A percentile compares a stretch with the other conserved stretches of the same genome.
phyloP scores from a whole-genome alignment of 345 rosid species.

The Bruguiera sexangula region DNA sequence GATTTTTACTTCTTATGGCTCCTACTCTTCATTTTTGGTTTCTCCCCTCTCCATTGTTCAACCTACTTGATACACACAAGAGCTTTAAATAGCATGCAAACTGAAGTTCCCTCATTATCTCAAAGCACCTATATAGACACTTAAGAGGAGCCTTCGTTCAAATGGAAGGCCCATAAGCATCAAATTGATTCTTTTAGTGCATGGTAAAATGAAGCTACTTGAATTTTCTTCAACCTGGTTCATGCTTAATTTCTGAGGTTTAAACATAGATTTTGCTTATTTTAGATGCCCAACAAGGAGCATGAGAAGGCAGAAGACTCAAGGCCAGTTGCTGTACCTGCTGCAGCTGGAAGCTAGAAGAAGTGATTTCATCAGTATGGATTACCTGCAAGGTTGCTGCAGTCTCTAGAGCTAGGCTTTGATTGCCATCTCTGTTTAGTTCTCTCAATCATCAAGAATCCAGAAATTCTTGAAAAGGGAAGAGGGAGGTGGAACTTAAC shows the following conservation, averaged over 20 bases:
- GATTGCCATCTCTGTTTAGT: not conserved
- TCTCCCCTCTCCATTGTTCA: no score
- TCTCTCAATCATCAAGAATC: not conserved
- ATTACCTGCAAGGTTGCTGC: not conserved
- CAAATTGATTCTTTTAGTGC: no score
- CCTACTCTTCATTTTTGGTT: no score
- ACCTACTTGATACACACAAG: no score
- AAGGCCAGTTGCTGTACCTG: conserved; percentile 53
- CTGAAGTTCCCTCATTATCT: no score
- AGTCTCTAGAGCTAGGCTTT: not conserved
- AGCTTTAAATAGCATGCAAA: no score
- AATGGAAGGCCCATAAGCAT: no score
- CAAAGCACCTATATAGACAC: no score
- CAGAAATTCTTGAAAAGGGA: not conserved
- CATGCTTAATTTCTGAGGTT: not conserved
- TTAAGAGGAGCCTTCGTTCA: no score
- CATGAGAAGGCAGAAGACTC: conserved; percentile 84
- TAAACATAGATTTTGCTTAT: not conserved
- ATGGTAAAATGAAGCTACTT: not conserved
- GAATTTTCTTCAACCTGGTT: not conserved
- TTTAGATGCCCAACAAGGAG: conserved; percentile 84
- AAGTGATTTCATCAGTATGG: not conserved
- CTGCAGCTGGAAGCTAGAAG: conserved; percentile 43
- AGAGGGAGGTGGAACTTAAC: not conserved
- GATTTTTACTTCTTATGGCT: no score